A percentile compares a stretch with the other conserved stretches of the same genome.
Conservation (phyloP, 2,329 filamentous ascomycete species). For the Apiospora aurea region DNA sequence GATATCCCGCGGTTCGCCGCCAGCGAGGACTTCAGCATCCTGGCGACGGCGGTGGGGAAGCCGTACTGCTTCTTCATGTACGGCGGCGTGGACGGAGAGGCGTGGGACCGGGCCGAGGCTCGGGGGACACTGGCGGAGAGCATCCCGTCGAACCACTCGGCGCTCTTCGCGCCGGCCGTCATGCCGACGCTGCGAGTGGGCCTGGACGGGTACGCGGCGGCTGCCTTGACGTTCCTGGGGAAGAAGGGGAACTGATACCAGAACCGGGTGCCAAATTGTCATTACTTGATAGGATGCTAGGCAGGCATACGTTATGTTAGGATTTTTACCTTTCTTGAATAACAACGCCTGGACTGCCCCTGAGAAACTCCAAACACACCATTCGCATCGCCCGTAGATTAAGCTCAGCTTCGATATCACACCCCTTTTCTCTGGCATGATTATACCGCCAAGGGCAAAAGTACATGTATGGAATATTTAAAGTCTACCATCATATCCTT, state of each 20-base stretch:
- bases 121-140: not conserved
- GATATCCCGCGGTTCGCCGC: conserved; percentile 17
- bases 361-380: not conserved
- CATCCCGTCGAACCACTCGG: conserved; percentile 12
- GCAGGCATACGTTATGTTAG: no score
- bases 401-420: not conserved
- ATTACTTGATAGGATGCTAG: not conserved
- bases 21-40: conserved; percentile 23
- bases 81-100: not conserved
- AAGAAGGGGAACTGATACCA: not conserved
- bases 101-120: conserved; percentile 2
- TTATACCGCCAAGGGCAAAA: not conserved
- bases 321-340: not conserved
- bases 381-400: not conserved
- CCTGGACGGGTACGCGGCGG: conserved; percentile 13
- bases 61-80: conserved; percentile 23
- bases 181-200: conserved; percentile 20
- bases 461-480: not conserved
- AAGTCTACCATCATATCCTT: not conserved
- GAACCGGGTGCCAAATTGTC: not conserved
- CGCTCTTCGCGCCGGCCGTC: conserved; percentile 13
- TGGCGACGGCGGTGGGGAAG: conserved; percentile 21
- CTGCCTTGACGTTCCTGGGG: conserved; percentile 8
- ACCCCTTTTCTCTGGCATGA: not conserved
- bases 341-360: no score